A percentile compares a stretch with the other conserved stretches of the same genome.
Conservation (phyloP, 176 grass and related monocot genomes). For the Triticum monococcum region DNA sequence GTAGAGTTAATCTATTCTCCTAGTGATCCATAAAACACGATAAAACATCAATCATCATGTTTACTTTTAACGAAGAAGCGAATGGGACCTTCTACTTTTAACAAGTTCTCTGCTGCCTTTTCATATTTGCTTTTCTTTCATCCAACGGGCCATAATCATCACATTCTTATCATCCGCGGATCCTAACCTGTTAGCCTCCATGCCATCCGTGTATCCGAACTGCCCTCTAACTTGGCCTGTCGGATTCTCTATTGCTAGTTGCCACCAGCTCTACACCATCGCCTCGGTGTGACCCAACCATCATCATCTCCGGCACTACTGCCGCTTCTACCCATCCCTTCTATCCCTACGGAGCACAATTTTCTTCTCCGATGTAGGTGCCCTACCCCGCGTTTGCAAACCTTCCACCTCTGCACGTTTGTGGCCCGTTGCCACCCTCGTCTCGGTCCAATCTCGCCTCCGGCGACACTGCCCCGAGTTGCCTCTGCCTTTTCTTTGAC, state of each 20-base stretch:
- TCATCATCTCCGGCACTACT: not conserved
- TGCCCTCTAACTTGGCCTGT: not conserved
- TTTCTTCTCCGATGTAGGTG: too few relatives aligned
- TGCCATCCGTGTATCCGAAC: not conserved
- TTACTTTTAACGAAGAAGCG: not conserved
- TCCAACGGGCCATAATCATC: not conserved
- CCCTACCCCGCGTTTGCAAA: too few relatives aligned
- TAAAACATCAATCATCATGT: not conserved
- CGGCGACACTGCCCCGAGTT: not conserved
- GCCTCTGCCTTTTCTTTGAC: too few relatives aligned
- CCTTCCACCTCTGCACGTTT: fast-evolving
- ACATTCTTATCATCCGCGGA: not conserved
- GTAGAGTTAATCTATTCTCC: not conserved
- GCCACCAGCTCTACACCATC: not conserved
- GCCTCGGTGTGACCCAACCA: not conserved
- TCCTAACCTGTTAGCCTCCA: not conserved
- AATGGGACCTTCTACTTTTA: not conserved
- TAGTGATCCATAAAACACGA: not conserved
- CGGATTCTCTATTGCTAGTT: not conserved
- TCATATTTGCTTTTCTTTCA: not conserved
- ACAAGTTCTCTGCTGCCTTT: not conserved
- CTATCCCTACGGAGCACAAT: too few relatives aligned
- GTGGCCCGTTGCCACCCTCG: not conserved
- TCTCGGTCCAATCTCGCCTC: not conserved
- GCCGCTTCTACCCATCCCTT: too few relatives aligned